These are phyloP conservation scores for Xylaria sp. DNA, from an alignment of 2,329 filamentous ascomycete genomes.

Conservation along the genomic window DNA sequence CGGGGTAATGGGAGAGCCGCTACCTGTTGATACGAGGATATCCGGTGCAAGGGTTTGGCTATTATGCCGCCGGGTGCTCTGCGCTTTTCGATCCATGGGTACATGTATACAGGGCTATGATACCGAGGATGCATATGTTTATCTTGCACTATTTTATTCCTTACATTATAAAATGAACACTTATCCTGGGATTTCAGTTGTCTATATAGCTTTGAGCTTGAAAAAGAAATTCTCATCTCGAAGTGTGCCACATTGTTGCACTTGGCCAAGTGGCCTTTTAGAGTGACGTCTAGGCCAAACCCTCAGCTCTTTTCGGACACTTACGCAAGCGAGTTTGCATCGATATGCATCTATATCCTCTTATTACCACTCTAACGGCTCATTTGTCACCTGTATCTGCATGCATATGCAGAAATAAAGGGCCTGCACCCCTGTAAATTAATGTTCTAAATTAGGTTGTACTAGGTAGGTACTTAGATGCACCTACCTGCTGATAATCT, in stretches of 20 bases:
- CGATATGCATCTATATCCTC: neutral
- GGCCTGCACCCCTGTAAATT: neutral
- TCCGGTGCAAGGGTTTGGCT: slow-evolving; percentile 17
- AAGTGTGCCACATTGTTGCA: slow-evolving; percentile 18
- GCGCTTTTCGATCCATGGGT: slow-evolving; percentile 6
- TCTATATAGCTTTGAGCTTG: neutral
- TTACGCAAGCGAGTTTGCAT: slow-evolving; percentile 3
- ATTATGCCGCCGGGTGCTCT: slow-evolving; percentile 6
- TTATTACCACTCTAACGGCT: slow-evolving; percentile 20
- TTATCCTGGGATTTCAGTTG: neutral
- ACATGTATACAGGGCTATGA: slow-evolving; percentile 7
- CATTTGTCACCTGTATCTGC: neutral
- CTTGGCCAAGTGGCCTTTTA: slow-evolving; percentile 37
- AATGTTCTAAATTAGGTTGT: slow-evolving; percentile 17
- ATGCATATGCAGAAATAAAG: neutral
- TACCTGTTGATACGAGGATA: slow-evolving; percentile 1
- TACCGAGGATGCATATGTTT: neutral
- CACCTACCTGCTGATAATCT: slow-evolving; percentile 29
- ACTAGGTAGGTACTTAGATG: neutral
- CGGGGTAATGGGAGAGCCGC: neutral
- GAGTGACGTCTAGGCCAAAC: neutral
- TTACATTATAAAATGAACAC: neutral
- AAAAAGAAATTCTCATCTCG: slow-evolving; percentile 1
- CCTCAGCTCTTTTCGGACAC: neutral
- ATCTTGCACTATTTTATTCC: neutral